Conservation (phyloP, 371 early-diverging fungal species). For the Mortierella sp. region DNA sequence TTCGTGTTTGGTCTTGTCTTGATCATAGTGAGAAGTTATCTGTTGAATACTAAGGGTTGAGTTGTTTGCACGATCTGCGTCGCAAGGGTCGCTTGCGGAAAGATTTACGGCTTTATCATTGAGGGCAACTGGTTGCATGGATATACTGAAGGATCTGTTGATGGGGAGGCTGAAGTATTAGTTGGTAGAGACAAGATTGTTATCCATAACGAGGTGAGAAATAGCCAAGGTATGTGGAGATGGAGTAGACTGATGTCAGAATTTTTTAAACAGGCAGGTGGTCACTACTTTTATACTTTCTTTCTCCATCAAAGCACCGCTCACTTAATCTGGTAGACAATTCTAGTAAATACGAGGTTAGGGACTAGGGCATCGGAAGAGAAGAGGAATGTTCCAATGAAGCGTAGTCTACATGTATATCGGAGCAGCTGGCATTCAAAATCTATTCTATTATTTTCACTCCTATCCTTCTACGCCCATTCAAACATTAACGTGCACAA, state of each 20-base stretch:
- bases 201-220: slow-evolving; percentile 24
- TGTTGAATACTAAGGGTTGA: not conserved
- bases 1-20: not conserved
- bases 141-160: not conserved
- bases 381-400: not conserved
- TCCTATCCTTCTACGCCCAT: no score
- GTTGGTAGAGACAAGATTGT: not conserved
- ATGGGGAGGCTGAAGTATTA: not conserved
- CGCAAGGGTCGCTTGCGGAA: slow-evolving; percentile 48
- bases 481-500: no score
- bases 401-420: not conserved
- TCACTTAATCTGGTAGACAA: no score
- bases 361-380: slow-evolving; percentile 1
- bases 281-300: not conserved
- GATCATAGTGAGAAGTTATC: not conserved
- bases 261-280: not conserved
- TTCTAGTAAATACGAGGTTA: not conserved
- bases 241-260: not conserved
- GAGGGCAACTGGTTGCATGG: slow-evolving; percentile 38
- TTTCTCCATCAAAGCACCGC: not conserved
- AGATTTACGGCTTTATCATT: slow-evolving; percentile 45
- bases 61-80: slow-evolving; percentile 36
- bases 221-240: not conserved
- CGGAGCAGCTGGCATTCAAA: not conserved
- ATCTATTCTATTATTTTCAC: not conserved